phyloP scores from a whole-genome alignment of 805 yeast genomes.

The Tanozyma kutaoensis region DNA sequence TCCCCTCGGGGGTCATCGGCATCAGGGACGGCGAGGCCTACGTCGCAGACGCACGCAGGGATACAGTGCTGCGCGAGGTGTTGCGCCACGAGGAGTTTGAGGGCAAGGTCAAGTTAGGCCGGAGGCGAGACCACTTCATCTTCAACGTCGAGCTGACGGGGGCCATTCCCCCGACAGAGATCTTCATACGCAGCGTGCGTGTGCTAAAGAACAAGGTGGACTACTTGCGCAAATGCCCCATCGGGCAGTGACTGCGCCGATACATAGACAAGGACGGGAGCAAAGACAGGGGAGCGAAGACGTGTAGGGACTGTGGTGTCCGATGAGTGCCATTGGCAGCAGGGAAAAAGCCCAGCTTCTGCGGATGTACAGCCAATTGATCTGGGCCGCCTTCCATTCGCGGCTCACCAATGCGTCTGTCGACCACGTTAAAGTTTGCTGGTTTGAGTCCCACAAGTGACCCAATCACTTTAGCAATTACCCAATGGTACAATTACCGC shows the following conservation, averaged over 20 bases:
- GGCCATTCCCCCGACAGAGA: conserved; percentile 94
- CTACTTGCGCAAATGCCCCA: conserved; percentile 67
- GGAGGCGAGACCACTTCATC: conserved; percentile 85
- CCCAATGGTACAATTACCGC: too few relatives aligned
- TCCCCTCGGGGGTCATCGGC: conserved; percentile 86
- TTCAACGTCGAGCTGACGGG: conserved; percentile 93
- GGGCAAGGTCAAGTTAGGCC: conserved; percentile 82
- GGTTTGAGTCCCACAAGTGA: too few relatives aligned
- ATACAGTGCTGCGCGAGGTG: conserved; percentile 94
- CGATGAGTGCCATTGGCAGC: too few relatives aligned
- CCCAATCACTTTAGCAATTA: too few relatives aligned
- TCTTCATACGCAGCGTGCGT: conserved; percentile 81
- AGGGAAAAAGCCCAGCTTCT: too few relatives aligned
- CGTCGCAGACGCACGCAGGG: conserved; percentile 84
- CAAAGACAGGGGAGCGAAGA: too few relatives aligned
- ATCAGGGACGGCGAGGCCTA: conserved; percentile 60
- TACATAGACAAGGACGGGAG: too few relatives aligned
- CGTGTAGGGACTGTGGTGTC: too few relatives aligned
- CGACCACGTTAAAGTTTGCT: too few relatives aligned
- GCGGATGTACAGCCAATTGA: too few relatives aligned
- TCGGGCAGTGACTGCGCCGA: conserved; percentile 28
- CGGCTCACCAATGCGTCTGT: too few relatives aligned
- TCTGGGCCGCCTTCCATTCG: too few relatives aligned
- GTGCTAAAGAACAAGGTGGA: conserved; percentile 78
- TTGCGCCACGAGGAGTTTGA: conserved; percentile 85